A percentile compares a stretch with the other conserved stretches of the same genome.
Evolutionary conservation across 129 eudicot genomes (phyloP).

Genomic region (carrot (Daucus carota)): DNA sequence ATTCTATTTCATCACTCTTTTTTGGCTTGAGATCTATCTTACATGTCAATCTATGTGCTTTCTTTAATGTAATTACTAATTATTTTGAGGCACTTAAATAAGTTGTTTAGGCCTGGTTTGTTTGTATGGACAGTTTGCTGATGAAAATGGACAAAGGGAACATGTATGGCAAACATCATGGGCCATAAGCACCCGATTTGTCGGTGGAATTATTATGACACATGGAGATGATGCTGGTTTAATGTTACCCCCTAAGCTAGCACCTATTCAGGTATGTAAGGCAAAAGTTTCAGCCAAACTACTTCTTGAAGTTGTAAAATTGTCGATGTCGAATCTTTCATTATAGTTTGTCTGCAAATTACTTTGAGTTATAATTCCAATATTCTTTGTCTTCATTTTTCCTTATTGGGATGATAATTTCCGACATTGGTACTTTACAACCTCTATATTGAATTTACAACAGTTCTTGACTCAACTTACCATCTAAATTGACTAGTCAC

Average conservation of each 20-base stretch:
- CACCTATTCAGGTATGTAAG: constrained; percentile 69
- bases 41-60: background rate
- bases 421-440: background rate
- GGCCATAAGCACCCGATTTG: constrained; percentile 96
- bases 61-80: background rate
- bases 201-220: constrained; percentile 98
- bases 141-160: constrained; percentile 87
- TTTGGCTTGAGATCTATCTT: background rate
- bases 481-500: background rate
- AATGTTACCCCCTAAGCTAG: constrained; percentile 89
- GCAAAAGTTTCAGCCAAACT: background rate
- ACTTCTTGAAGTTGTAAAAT: constrained; percentile 9
- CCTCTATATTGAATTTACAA: background rate
- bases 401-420: too few relatives aligned
- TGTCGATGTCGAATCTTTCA: background rate
- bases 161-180: constrained; percentile 99
- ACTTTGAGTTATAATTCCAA: background rate
- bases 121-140: constrained; percentile 65
- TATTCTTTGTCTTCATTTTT: background rate
- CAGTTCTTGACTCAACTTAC: background rate
- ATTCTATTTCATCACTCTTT: background rate
- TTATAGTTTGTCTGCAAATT: background rate
- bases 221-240: constrained; percentile 93
- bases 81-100: background rate
- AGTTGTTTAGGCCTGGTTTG: background rate